Base-by-base conservation (phyloP, 2,329 filamentous ascomycete species). In the Huntiella savannae region DNA sequence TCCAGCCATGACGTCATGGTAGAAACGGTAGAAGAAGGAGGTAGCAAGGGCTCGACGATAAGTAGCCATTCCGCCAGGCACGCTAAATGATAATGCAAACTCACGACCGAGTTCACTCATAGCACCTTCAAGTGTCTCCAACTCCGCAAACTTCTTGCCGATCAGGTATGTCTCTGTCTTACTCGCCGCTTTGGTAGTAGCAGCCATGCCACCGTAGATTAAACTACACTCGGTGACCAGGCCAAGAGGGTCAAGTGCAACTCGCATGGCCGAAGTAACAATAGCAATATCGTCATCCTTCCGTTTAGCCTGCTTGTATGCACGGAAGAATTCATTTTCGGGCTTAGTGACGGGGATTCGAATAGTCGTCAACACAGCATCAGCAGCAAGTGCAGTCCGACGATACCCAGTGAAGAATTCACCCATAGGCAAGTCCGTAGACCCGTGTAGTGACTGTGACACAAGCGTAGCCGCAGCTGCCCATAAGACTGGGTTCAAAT, bases 221-320 rank as follows among this genome's bases (percentile, higher is more conserved):
- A 98, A 68, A 54, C 81, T 84, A 50, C 75, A 78, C 52, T 79
- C 77, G 50, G 77, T 70, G 4, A 96, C 83, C 1, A 75, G 59
- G 37, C 88, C 74, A 1, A 70, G 68, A 2, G 81, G 71, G 35
- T 78, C 72, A 2, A 96, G 63, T 4, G 72, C 74, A 4, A 96
- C 69, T 33, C 84, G 75, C 48, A 96, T 62, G 1, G 88, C 86
- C 22, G 82, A 77, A 42, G 92, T 96, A 17, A 96, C 91, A 55
- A 98, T 96, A 2, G 91, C 91, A 58, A 98, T 96, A 58, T 98
- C 91, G 55, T 98, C 91, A 55, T 98, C 91, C 58, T 96, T 96
- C 53, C 91, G 69, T 67, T 98, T 98, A 1, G 91, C 77, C 60
- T 96, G 88, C 62, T 98, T 98, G 63, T 95, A 96, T 1, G 88